A percentile compares a stretch with the other conserved stretches of the same genome.
phyloP scores from a whole-genome alignment of 345 rosid species.

The Syzygium grande region DNA sequence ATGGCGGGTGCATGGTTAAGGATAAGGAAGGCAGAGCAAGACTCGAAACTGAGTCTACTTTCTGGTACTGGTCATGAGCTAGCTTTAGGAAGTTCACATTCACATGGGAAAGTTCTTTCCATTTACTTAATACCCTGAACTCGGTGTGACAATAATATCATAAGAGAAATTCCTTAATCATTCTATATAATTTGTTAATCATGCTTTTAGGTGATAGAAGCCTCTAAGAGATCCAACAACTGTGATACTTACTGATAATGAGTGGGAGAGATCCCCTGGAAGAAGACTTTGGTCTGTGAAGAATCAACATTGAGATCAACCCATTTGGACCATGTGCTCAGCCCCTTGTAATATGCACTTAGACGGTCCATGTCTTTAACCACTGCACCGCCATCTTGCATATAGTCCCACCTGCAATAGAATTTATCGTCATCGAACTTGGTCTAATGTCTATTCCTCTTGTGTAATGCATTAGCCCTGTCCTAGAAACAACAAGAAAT shows the following conservation, averaged over 20 bases:
- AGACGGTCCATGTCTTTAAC: slow-evolving; percentile 63
- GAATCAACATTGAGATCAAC: slow-evolving; percentile 64
- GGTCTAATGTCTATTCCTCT: background rate
- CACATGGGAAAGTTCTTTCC: background rate
- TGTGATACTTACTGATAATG: slow-evolving; percentile 59
- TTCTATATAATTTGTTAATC: background rate
- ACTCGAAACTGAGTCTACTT: background rate
- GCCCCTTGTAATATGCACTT: slow-evolving; percentile 62
- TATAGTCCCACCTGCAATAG: slow-evolving; percentile 69
- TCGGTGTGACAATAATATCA: background rate
- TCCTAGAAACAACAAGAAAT: background rate
- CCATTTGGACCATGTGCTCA: slow-evolving; percentile 83
- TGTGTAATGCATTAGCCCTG: background rate
- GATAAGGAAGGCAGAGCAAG: background rate
- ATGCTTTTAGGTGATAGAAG: background rate
- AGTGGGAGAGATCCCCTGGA: slow-evolving; percentile 94
- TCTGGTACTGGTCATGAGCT: background rate
- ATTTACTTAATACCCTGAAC: background rate
- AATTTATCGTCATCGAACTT: background rate
- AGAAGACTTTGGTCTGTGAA: slow-evolving; percentile 63
- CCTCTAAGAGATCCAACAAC: background rate
- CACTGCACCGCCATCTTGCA: slow-evolving; percentile 43
- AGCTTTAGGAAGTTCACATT: background rate
- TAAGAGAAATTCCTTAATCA: background rate
- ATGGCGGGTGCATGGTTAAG: background rate